These are phyloP conservation scores for Boletus reticulatus DNA, from an alignment of 768 basidiomycete genomes.

Conservation along the genomic window DNA sequence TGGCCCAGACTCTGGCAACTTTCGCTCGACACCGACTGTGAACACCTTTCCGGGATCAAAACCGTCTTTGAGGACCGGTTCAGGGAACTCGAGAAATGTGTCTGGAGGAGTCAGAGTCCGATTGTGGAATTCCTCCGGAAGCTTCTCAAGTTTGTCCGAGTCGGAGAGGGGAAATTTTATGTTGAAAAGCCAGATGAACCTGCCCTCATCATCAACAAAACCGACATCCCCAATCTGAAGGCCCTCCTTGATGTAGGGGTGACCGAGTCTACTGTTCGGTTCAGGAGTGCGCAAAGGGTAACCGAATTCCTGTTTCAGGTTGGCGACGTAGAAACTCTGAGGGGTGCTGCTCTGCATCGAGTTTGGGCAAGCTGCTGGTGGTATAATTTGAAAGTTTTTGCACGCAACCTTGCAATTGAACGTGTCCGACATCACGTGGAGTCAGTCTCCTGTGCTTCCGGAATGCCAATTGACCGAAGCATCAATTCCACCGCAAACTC, in stretches of 20 bases:
- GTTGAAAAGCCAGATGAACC: conserved; percentile 33
- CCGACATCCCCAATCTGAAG: conserved; percentile 36
- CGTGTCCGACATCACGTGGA: too few relatives aligned
- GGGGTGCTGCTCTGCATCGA: not conserved
- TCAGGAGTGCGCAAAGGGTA: conserved; percentile 24
- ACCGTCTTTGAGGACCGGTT: not conserved
- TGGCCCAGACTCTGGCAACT: not conserved
- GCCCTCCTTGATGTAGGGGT: conserved; percentile 21
- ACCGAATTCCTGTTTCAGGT: conserved; percentile 16
- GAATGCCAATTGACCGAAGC: conserved; percentile 4
- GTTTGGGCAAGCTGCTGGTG: too few relatives aligned
- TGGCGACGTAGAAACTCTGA: conserved; percentile 8
- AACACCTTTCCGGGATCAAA: not conserved
- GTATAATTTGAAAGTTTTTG: too few relatives aligned
- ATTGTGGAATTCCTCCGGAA: not conserved
- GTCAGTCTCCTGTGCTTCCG: too few relatives aligned
- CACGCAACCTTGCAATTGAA: too few relatives aligned
- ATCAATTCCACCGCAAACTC: conserved; percentile 13
- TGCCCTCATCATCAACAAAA: conserved; percentile 26
- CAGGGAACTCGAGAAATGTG: not conserved
- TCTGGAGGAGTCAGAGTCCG: not conserved
- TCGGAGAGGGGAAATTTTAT: conserved; percentile 25
- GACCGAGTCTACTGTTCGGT: conserved; percentile 9
- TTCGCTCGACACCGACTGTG: not conserved
- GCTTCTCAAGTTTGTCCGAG: not conserved